Percentiles rank a stretch among this genome's conserved stretches.
Evolutionary conservation across 352 stramenopile species (phyloP).

Genomic region (Phytophthora parvispora): DNA sequence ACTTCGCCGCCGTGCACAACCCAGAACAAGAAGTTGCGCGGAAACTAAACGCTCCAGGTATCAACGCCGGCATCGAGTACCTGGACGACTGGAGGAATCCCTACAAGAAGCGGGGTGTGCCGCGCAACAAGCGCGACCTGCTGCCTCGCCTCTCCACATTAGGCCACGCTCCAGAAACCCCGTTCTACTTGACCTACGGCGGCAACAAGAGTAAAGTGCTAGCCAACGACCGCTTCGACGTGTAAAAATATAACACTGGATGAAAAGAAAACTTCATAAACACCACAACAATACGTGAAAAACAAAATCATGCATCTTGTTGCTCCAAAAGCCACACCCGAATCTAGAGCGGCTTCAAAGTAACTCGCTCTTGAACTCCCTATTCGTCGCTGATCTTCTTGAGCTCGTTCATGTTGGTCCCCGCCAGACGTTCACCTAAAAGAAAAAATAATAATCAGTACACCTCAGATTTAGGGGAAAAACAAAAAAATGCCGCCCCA

Average conservation of each 20-base stretch:
- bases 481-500: slow-evolving; percentile 15
- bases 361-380: slow-evolving; percentile 5
- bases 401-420: slow-evolving; percentile 90
- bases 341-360: slow-evolving; percentile 6
- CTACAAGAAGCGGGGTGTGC: slow-evolving; percentile 74
- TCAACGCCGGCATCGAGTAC: slow-evolving; percentile 70
- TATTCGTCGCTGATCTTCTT: slow-evolving; percentile 89
- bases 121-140: slow-evolving; percentile 56
- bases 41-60: slow-evolving; percentile 52
- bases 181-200: slow-evolving; percentile 68
- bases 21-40: slow-evolving; percentile 45
- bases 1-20: slow-evolving; percentile 67
- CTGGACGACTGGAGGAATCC: slow-evolving; percentile 74
- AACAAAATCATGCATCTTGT: slow-evolving; percentile 1
- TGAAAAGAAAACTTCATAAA: slow-evolving; percentile 1
- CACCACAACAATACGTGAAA: neutral
- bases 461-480: neutral
- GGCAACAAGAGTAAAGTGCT: slow-evolving; percentile 79
- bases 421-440: slow-evolving; percentile 72
- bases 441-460: slow-evolving; percentile 8
- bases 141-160: slow-evolving; percentile 59
- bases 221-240: slow-evolving; percentile 73
- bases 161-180: slow-evolving; percentile 48
- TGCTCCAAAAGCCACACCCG: neutral
- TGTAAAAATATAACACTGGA: slow-evolving; percentile 41